Evolutionary conservation across 2,329 filamentous ascomycete species (phyloP).

Genomic region (Ceratocystis albifundus): DNA sequence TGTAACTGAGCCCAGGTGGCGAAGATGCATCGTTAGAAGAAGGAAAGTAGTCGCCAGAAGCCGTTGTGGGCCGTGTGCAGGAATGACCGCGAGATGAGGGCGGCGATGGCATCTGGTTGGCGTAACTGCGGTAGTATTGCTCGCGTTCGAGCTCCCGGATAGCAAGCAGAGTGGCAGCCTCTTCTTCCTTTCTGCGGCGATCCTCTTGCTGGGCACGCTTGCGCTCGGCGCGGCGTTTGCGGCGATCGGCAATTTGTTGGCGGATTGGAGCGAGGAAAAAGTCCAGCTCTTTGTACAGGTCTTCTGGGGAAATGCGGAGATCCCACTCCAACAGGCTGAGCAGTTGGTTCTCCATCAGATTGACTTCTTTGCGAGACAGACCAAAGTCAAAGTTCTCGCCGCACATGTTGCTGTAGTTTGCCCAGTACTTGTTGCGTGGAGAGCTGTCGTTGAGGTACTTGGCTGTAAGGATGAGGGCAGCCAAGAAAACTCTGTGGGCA

Average conservation of each 20-base stretch:
- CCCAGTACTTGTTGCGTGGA: constrained; percentile 99
- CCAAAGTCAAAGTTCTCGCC: constrained; percentile 58
- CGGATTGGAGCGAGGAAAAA: constrained; percentile 81
- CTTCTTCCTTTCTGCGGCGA: constrained; percentile 3
- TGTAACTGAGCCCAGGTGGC: constrained; percentile 32
- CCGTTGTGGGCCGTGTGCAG: constrained; percentile 29
- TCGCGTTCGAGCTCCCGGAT: constrained; percentile 3
- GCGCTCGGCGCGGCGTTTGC: constrained; percentile 40
- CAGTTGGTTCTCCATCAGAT: constrained; percentile 98
- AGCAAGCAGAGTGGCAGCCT: not conserved
- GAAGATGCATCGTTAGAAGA: not conserved
- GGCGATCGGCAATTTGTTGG: constrained; percentile 41
- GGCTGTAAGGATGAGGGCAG: constrained; percentile 70
- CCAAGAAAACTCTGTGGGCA: constrained; percentile 93
- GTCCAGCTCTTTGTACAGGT: constrained; percentile 79
- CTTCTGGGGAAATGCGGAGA: constrained; percentile 68
- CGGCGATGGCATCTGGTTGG: constrained; percentile 35
- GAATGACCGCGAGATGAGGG: constrained; percentile 37
- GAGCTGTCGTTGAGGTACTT: constrained; percentile 99
- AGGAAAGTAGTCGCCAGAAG: not conserved
- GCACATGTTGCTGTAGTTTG: constrained; percentile 74
- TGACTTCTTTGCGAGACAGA: constrained; percentile 91
- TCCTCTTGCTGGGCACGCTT: constrained; percentile 34
- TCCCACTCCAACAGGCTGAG: constrained; percentile 94
- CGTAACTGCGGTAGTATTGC: constrained; percentile 28